Conservation (phyloP, 208 protist species). For the Porcisia hertigi region DNA sequence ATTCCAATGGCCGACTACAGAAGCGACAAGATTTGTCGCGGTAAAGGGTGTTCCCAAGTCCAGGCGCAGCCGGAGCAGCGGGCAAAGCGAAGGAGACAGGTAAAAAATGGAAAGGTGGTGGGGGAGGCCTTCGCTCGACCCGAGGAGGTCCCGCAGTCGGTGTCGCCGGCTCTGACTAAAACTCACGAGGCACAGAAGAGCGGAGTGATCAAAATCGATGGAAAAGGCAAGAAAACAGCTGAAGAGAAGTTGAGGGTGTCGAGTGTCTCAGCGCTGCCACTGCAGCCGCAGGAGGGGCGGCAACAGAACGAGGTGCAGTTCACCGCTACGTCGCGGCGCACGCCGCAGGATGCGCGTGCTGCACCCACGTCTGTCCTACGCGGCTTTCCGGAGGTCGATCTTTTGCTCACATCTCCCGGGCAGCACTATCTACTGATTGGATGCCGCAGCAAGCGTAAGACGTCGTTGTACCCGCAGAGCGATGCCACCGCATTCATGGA, state of each 20-base stretch:
- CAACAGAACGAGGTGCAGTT: conserved; percentile 12
- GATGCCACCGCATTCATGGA: conserved; percentile 41
- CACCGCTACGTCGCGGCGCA: conserved; percentile 28
- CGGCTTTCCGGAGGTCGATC: conserved; percentile 63
- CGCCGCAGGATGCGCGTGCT: conserved; percentile 25
- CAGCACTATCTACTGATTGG: conserved; percentile 66
- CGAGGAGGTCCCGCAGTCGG: conserved; percentile 31
- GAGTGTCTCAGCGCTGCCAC: neutral
- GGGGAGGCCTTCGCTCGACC: conserved; percentile 20
- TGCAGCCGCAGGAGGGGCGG: too few relatives aligned
- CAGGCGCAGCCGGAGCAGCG: conserved; percentile 31
- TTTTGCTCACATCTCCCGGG: conserved; percentile 60
- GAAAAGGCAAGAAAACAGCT: neutral
- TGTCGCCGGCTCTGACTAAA: conserved; percentile 21
- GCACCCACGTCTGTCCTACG: conserved; percentile 44
- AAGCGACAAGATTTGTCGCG: conserved; percentile 31
- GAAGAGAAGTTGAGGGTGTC: neutral
- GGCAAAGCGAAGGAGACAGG: conserved; percentile 26
- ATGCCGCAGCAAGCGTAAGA: conserved; percentile 65
- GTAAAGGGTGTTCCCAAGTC: conserved; percentile 36
- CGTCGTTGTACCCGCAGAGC: conserved; percentile 56
- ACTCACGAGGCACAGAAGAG: neutral
- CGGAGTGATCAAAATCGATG: neutral
- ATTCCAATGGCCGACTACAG: conserved; percentile 30
- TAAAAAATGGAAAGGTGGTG: conserved; percentile 31